Conservation (phyloP, 176 grass and related monocot genomes). For the Aegilops sharonensis region DNA sequence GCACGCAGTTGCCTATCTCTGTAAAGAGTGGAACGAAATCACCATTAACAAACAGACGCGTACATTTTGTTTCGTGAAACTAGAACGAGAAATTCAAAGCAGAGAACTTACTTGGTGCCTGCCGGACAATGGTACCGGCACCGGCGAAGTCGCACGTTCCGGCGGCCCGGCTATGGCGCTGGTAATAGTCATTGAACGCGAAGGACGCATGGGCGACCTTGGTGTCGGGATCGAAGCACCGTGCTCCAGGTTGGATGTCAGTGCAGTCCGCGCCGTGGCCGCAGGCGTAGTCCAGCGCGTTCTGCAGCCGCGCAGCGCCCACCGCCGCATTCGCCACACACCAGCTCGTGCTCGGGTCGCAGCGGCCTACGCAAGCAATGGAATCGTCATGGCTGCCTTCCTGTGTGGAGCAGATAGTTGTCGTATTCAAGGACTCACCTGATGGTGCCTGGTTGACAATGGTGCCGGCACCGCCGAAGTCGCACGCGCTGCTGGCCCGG, state of each 20-base stretch:
- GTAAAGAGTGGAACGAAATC: background rate
- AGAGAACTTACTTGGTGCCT: background rate
- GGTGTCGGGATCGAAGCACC: conserved; percentile 57
- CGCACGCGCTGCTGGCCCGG: too few species aligned
- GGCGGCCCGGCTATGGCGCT: background rate
- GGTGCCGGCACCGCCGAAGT: too few species aligned
- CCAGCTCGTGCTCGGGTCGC: conserved; percentile 10
- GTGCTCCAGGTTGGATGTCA: conserved; percentile 38
- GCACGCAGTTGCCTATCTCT: too few species aligned
- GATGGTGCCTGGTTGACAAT: too few species aligned
- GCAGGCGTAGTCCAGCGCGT: conserved; percentile 14
- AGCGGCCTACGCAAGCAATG: background rate
- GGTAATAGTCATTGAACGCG: conserved; percentile 58
- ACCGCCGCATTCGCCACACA: conserved; percentile 39
- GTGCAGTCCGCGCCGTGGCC: conserved; percentile 46
- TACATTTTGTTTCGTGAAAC: too few species aligned
- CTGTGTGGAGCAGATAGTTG: too few species aligned
- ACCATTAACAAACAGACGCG: background rate
- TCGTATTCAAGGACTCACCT: too few species aligned
- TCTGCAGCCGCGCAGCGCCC: background rate
- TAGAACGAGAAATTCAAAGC: too few species aligned
- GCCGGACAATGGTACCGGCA: conserved; percentile 18
- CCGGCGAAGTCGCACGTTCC: conserved; percentile 39
- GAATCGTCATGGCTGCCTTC: too few species aligned
- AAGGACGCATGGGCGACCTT: conserved; percentile 45